Base-by-base conservation (phyloP, 495 filamentous ascomycete species). In the Chlorociboria aeruginascens region DNA sequence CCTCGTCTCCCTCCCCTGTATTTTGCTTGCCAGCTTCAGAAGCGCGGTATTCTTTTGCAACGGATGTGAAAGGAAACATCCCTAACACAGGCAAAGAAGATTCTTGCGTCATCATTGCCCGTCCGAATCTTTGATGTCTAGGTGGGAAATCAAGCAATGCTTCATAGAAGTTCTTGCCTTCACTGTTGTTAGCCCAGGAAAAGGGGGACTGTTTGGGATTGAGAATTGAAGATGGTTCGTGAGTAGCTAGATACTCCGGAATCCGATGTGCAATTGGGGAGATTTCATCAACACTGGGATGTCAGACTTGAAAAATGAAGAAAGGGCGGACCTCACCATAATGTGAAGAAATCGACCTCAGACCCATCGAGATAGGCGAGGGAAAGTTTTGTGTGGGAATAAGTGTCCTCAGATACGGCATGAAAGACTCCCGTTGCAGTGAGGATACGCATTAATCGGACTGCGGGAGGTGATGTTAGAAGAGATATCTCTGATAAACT, bases 291-390 rank as follows among this genome's bases (percentile, higher is more conserved):
- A 49, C 46, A 31, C 56, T 59, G 11, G 37, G 25, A 37, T 43
- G 7, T 14, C 32, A 31, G 37, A 28, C 11, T 20, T 17, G 17
- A 28, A 25, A 6, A 49, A 25, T 35, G 29, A 45, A 49, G 42
- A 54, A 12, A 40, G 14, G 8, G 7, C 11, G 14, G 36, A 20
- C 37, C n/a, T 48, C 20, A 28, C 45, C 36, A 40, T 32, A 48
- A 30, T 8, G 32, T 38, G 25, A 36, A 56, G 44, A 59, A 56
- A 13, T 59, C 50, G 8, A 56, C 53, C 48, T 59, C 56, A 12
- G 51, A 38, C 25, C 54, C 47, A n/a, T 59, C 53, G 20, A 59
- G 41, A 14, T 59, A 59, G n/a, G 50, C 56, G 8, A 59, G 44
- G 11, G 56, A 59, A 33, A 48, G 46, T 10, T 40, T 42, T 6